phyloP scores from a whole-genome alignment of 176 grass and related monocot species.

The Luzula sylvatica region DNA sequence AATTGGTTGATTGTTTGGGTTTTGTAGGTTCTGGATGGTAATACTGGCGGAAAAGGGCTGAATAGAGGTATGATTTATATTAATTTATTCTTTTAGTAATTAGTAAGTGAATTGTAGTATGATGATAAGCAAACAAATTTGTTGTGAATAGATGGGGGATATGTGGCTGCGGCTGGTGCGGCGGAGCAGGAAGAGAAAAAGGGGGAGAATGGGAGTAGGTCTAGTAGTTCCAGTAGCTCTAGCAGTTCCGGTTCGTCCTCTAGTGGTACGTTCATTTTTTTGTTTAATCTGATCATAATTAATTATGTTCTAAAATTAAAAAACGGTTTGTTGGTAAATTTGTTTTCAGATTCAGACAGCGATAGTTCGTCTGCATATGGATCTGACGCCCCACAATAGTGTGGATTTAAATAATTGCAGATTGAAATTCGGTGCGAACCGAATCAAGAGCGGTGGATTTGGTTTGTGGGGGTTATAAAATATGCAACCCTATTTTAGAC shows the following conservation, averaged over 20 bases:
- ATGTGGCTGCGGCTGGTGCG: slow-evolving; percentile 25
- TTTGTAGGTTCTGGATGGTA: slow-evolving; percentile 16
- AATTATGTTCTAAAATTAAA: slow-evolving; percentile 11
- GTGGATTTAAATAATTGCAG: slow-evolving; percentile 5
- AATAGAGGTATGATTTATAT: slow-evolving; percentile 22
- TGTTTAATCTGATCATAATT: too few relatives aligned
- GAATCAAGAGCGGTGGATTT: slow-evolving; percentile 3
- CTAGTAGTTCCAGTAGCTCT: slow-evolving; percentile 69
- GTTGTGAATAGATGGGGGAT: slow-evolving; percentile 20
- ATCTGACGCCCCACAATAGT: slow-evolving; percentile 28
- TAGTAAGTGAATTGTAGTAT: too few relatives aligned
- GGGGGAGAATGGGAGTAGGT: slow-evolving; percentile 52
- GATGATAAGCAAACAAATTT: not conserved
- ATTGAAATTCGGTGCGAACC: slow-evolving; percentile 4
- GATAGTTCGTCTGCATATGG: slow-evolving; percentile 82
- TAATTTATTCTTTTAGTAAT: slow-evolving; percentile 9
- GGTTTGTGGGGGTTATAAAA: slow-evolving; percentile 3
- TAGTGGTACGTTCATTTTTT: slow-evolving; percentile 48
- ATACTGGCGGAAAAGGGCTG: slow-evolving; percentile 16
- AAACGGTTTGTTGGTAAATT: slow-evolving; percentile 4
- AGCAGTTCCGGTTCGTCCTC: slow-evolving; percentile 87
- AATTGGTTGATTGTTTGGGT: too few relatives aligned
- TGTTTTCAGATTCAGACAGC: slow-evolving; percentile 74
- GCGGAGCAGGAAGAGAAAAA: slow-evolving; percentile 37
- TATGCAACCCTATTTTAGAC: slow-evolving; percentile 17